Evolutionary conservation across 179 eudicot genomes (phyloP), one percentile per base, ranked within the genome.

Genomic region (Heliamphora pulchella): DNA sequence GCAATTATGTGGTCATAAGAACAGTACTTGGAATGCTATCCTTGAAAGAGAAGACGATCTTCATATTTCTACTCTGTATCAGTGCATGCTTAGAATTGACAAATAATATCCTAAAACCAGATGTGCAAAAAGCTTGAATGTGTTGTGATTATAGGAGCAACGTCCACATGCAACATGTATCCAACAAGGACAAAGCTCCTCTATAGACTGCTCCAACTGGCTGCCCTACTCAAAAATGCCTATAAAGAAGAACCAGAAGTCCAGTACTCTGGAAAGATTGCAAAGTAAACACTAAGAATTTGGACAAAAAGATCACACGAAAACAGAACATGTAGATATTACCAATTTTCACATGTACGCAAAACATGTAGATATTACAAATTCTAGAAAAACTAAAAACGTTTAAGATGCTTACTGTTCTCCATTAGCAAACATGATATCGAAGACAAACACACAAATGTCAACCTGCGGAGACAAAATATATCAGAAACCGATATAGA

Each of bases 401-500:
- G 83, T 72, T 63, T 39, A 71, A 51, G 79, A 81, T 46, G 79
- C 83, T 96, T 91, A 96, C 99, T 94, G 92, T 80, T 91, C 91
- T 87, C 97, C 99, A 84, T 94, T 88, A 83, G 88, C 87, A 76
- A 96, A 87, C 99, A 96, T 94, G 87, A 90, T 82, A 81, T 96
- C 99, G 63, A 96, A 96, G 83, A 87, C 89, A 74, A 88, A 84
- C 75, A 91, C 82, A 82, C 99, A 96, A 73, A 96, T 89, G 78
- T 96, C 97, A 71, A 96, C 96, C 99, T 96, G 96, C 93, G 85
- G 44, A 47, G 48, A 87, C 8, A 79, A 82, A 66, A 76, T 15
- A 53, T 22, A 75, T 71, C 70, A 79, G 50, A 51, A 67, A 48
- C 58, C 11, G 46, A 59, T 62, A 44, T 46, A 43, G 76, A 31